phyloP scores from a whole-genome alignment of 371 early-diverging fungal genomes.

The Entomophthora muscae region DNA sequence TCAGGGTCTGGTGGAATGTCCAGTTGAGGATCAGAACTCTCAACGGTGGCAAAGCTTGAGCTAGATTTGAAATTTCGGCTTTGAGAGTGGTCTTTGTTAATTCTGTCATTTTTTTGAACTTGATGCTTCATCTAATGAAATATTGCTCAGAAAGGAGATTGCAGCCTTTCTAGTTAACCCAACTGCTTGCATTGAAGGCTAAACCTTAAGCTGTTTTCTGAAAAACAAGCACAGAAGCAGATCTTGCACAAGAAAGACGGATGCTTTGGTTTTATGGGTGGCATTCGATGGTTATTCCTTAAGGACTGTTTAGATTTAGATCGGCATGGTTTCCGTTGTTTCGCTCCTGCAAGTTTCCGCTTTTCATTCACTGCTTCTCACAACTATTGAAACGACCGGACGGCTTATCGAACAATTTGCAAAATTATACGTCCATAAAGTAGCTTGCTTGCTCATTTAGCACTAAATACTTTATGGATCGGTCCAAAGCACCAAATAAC shows the following conservation, averaged over 20 bases:
- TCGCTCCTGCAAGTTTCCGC: no score
- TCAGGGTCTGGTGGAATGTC: not conserved
- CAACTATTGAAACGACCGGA: no score
- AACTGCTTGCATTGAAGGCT: not conserved
- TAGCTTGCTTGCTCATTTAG: no score
- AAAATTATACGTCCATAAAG: no score
- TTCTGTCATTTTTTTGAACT: no score
- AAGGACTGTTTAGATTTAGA: not conserved
- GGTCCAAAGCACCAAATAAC: no score
- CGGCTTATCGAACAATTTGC: no score
- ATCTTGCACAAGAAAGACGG: not conserved
- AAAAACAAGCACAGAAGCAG: not conserved
- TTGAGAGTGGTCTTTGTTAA: no score
- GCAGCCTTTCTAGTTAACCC: not conserved
- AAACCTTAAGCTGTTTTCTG: not conserved
- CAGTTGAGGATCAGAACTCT: not conserved
- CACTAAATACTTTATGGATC: no score
- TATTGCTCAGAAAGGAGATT: not conserved
- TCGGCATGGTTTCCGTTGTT: not conserved
- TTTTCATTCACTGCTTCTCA: no score
- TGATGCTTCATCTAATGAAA: not conserved
- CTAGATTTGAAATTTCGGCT: not conserved
- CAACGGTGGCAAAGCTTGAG: not conserved
- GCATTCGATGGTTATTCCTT: not conserved
- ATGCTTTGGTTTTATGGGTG: not conserved